A percentile compares a stretch with the other conserved stretches of the same genome.
Conservation (phyloP, 202 grass and related monocot genomes). For the Bolboschoenoplectus hybrid region DNA sequence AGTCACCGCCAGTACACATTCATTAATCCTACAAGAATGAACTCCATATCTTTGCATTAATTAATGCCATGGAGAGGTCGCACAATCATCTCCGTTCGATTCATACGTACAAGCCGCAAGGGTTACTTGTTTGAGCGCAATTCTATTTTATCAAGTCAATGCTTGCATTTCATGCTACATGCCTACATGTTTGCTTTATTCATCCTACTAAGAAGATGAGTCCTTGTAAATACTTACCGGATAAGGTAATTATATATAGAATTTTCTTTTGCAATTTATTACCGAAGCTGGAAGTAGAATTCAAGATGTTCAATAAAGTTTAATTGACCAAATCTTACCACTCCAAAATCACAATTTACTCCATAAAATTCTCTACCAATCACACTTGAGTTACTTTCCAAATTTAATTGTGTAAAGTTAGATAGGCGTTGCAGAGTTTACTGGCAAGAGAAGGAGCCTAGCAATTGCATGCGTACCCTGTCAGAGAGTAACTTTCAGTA, state of each 20-base stretch:
- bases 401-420: background rate
- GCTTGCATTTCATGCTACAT: background rate
- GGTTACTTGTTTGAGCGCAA: background rate
- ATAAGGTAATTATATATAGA: background rate
- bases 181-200: background rate
- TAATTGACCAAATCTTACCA: background rate
- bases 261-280: background rate
- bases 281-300: background rate
- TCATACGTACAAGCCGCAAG: background rate
- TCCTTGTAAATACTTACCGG: background rate
- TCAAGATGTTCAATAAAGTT: background rate
- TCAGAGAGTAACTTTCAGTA: constrained; percentile 9
- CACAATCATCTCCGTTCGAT: background rate
- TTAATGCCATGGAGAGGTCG: background rate
- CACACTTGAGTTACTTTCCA: background rate
- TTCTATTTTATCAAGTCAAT: background rate
- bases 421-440: background rate
- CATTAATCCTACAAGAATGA: background rate
- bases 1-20: background rate
- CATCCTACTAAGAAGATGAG: background rate
- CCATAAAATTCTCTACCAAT: background rate
- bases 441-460: constrained; percentile 4
- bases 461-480: background rate
- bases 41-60: background rate
- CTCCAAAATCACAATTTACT: background rate